phyloP scores from a whole-genome alignment of 768 basidiomycete genomes.

The Amanita pseudoporphyria region DNA sequence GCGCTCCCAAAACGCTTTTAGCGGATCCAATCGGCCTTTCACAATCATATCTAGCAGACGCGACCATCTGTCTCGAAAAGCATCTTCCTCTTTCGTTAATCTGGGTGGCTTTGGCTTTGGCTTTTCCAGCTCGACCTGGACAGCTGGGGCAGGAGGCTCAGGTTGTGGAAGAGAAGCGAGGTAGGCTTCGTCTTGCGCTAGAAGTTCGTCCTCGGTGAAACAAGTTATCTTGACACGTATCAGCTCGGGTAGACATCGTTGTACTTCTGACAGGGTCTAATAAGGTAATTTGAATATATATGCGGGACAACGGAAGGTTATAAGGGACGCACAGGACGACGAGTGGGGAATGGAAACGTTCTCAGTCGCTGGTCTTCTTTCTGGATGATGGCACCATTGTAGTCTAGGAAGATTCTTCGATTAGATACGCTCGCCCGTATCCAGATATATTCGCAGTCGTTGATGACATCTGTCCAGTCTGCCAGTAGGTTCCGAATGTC shows the following conservation, averaged over 20 bases:
- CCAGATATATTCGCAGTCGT: conserved; percentile 83
- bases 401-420: conserved; percentile 33
- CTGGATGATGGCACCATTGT: conserved; percentile 65
- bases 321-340: conserved; percentile 73
- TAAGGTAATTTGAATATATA: background rate
- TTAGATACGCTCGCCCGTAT: conserved; percentile 86
- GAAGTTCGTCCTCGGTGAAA: conserved; percentile 77
- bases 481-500: conserved; percentile 79
- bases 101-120: conserved; percentile 34
- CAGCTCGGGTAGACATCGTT: conserved; percentile 80
- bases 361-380: conserved; percentile 80
- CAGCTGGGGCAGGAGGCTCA: conserved; percentile 40
- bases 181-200: conserved; percentile 81
- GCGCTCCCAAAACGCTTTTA: conserved; percentile 75
- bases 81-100: conserved; percentile 75
- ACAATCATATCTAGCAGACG: conserved; percentile 83
- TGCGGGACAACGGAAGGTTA: background rate
- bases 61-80: conserved; percentile 68
- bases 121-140: conserved; percentile 31
- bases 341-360: conserved; percentile 93
- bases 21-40: conserved; percentile 80
- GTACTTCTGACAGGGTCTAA: conserved; percentile 85
- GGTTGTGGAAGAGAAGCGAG: conserved; percentile 84
- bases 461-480: conserved; percentile 85
- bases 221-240: conserved; percentile 79